Evolutionary conservation across 2,329 filamentous ascomycete genomes (phyloP), one percentile per base, ranked within the genome.

Genomic region (Aureobasidium sp.): DNA sequence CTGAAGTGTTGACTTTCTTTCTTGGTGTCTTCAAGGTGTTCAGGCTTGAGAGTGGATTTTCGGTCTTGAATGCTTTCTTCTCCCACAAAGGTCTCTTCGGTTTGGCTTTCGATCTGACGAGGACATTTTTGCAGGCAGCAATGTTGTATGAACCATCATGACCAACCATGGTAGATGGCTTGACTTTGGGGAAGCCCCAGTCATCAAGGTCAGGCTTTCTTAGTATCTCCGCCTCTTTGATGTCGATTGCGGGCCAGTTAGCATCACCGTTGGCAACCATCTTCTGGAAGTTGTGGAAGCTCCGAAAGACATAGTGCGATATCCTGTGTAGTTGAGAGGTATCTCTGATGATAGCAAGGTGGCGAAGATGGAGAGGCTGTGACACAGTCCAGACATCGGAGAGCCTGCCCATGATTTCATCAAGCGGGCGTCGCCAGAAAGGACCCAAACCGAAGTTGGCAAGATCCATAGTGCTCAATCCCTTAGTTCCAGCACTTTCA

Each of bases 351-450:
- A 90, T 78, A 15, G 84, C 81, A 20, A 89, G 75, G 71, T 89
- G 87, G 23, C 85, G 82, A 27, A 90, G 78, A 72, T 88, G 83
- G 4, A 78, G 75, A 29, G 88, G 88, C 69, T 91, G 88, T n/a
- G 85, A 85, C 20, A 84, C 71, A 62, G 87, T 82, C 84, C 87
- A 89, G 64, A 82, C 78, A 65, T 88, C 83, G 2, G 85, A 85
- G 43, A 90, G 70, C 31, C 86, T 83, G 56, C 75, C 76, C 27
- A 90, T 72, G 25, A 82, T 76, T 36, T 82, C 80, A 70, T 90
- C 88, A 36, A 88, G 71, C 0, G 87, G 85, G 58, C 87, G 79
- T 62, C 81, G 82, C 75, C 84, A 89, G 69, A 87, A 84, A 13
- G 76, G 74, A 13, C 88, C 88, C 58, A 85, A 79, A 10, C 70